These are phyloP conservation scores for Syncephalastrum racemosum DNA, from an alignment of 371 early-diverging fungal species.

Conservation along the genomic window DNA sequence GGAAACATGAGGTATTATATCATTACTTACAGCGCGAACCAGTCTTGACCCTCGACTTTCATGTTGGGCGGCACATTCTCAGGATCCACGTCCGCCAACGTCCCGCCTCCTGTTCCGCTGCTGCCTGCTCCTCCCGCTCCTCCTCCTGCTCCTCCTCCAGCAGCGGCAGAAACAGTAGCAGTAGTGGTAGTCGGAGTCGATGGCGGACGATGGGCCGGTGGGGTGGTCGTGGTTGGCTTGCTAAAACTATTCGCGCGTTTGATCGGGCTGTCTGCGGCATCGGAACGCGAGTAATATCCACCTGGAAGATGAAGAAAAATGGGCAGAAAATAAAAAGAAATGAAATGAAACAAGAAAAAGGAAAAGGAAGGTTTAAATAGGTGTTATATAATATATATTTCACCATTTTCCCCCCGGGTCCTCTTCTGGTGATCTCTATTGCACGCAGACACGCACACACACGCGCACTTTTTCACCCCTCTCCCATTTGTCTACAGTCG, in stretches of 20 bases:
- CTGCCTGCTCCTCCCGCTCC: not conserved
- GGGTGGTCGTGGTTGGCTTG: slow-evolving; percentile 3
- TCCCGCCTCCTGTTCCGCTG: slow-evolving; percentile 24
- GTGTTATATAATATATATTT: slow-evolving; percentile 5
- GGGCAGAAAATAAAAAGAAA: too few relatives aligned
- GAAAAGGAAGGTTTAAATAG: not conserved
- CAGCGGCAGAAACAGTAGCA: too few relatives aligned
- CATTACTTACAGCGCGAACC: slow-evolving; percentile 80
- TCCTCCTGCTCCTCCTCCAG: not conserved
- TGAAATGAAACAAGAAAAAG: too few relatives aligned
- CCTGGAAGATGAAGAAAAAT: too few relatives aligned
- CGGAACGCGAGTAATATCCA: too few relatives aligned
- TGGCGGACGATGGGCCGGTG: not conserved
- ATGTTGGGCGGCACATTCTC: slow-evolving; percentile 80
- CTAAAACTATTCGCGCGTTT: slow-evolving; percentile 2
- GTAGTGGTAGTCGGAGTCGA: too few relatives aligned
- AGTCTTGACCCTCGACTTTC: slow-evolving; percentile 87
- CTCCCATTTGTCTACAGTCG: slow-evolving; percentile 1
- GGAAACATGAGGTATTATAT: too few relatives aligned
- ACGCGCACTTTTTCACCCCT: not conserved
- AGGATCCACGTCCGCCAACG: slow-evolving; percentile 80
- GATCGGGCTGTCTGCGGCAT: too few relatives aligned
- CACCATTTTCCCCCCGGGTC: slow-evolving; percentile 9
- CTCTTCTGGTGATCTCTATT: not conserved
- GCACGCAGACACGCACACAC: too few relatives aligned